These are phyloP conservation scores for Globisporangium parvum DNA, from an alignment of 352 stramenopile species.

Conservation along the genomic window DNA sequence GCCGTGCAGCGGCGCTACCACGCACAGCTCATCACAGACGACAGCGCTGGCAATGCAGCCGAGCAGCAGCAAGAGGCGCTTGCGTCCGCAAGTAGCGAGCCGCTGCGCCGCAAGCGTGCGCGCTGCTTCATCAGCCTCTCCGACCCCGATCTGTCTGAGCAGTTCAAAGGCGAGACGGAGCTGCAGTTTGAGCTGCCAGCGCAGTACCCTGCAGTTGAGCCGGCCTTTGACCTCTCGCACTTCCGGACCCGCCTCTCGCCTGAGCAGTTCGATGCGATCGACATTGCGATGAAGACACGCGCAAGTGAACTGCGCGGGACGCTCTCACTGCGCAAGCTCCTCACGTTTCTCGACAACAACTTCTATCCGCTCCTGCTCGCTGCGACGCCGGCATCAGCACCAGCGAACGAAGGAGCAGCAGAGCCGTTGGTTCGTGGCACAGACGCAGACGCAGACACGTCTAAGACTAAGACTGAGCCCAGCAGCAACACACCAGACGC, in stretches of 20 bases:
- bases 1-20: constrained; percentile 64
- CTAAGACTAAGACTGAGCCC: neutral
- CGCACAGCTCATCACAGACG: constrained; percentile 20
- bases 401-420: too few species aligned
- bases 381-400: neutral
- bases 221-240: constrained; percentile 41
- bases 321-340: constrained; percentile 54
- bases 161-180: constrained; percentile 52
- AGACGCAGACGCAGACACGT: constrained; percentile 5
- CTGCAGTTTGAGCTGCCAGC: constrained; percentile 41
- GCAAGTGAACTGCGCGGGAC: constrained; percentile 37
- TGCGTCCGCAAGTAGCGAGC: neutral
- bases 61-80: neutral
- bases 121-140: constrained; percentile 56
- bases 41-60: constrained; percentile 6
- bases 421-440: too few species aligned
- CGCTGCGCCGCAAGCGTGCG: constrained; percentile 7
- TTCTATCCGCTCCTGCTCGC: constrained; percentile 28
- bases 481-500: neutral
- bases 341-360: constrained; percentile 86
- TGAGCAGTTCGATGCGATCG: constrained; percentile 30
- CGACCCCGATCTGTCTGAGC: constrained; percentile 50
- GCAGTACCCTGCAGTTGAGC: constrained; percentile 41
- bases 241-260: constrained; percentile 41
- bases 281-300: constrained; percentile 25